Conservation (phyloP, 495 filamentous ascomycete species). For the Penicillium desertorum region DNA sequence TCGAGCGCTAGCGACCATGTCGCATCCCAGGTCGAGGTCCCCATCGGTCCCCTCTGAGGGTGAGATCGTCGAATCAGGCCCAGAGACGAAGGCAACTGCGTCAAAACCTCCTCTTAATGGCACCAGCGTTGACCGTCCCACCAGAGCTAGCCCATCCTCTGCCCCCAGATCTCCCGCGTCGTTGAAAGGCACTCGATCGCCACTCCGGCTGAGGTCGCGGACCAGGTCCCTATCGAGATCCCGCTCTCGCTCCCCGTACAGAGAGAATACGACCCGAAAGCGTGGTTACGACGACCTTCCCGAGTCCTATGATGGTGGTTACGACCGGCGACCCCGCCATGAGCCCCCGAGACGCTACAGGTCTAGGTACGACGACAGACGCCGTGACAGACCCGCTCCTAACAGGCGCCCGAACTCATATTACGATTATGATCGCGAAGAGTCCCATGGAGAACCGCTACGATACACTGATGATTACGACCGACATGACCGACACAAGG, state of each 20-base stretch:
- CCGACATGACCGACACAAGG: conserved; percentile 51
- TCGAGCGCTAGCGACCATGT: conserved; percentile 22
- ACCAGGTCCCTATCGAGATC: conserved; percentile 39
- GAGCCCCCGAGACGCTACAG: conserved; percentile 44
- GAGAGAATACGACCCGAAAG: conserved; percentile 61
- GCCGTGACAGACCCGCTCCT: conserved; percentile 28
- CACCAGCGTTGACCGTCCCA: conserved; percentile 72
- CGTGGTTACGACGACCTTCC: conserved; percentile 60
- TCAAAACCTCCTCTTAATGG: conserved; percentile 75
- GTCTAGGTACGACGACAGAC: conserved; percentile 38
- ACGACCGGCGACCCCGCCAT: conserved; percentile 50
- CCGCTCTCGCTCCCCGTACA: conserved; percentile 45
- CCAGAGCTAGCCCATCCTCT: conserved; percentile 54
- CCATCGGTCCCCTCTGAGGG: conserved; percentile 66
- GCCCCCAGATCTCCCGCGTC: conserved; percentile 53
- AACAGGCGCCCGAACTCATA: conserved; percentile 49
- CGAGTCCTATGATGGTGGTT: conserved; percentile 48
- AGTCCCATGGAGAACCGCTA: conserved; percentile 44
- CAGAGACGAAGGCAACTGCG: conserved; percentile 69
- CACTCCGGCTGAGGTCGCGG: conserved; percentile 43
- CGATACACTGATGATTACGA: conserved; percentile 62
- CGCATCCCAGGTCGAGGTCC: conserved; percentile 47
- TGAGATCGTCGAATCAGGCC: conserved; percentile 79
- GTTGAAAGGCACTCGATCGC: conserved; percentile 37
- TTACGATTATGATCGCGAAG: conserved; percentile 65